Percentiles rank a stretch among this genome's conserved stretches.
These are phyloP conservation scores for Trypanosoma caninum DNA, from an alignment of 208 protist genomes.

Conservation along the genomic window DNA sequence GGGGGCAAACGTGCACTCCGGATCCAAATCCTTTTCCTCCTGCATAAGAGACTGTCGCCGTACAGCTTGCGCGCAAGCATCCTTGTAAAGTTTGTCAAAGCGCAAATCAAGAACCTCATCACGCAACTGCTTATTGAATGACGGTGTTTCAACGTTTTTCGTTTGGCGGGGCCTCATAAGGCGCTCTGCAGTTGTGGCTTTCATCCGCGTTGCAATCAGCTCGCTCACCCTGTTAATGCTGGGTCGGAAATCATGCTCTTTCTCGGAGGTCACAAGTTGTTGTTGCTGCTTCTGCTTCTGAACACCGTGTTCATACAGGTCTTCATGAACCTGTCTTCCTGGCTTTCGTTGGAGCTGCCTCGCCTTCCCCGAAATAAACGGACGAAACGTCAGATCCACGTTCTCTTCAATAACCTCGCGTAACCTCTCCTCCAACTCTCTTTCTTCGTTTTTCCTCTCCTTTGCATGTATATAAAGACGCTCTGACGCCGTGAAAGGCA, in stretches of 20 bases:
- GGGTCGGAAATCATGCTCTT: constrained; percentile 28
- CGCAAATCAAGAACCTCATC: constrained; percentile 7
- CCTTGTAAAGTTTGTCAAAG: constrained; percentile 14
- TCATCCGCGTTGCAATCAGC: constrained; percentile 36
- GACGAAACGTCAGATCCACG: constrained; percentile 15
- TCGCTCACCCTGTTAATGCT: constrained; percentile 39
- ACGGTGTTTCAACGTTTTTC: not conserved
- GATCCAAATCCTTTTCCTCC: not conserved
- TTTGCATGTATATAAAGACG: constrained; percentile 34
- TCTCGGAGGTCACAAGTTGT: not conserved
- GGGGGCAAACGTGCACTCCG: constrained; percentile 19
- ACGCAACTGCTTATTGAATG: not conserved
- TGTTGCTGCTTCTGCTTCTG: constrained; percentile 11
- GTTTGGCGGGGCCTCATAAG: constrained; percentile 24
- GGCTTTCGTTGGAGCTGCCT: constrained; percentile 21
- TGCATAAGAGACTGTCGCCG: not conserved
- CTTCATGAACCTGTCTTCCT: constrained; percentile 24
- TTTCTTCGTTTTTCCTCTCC: constrained; percentile 20
- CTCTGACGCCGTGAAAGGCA: constrained; percentile 26
- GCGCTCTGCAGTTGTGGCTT: constrained; percentile 31
- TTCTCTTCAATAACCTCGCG: constrained; percentile 5
- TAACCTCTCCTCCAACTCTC: not conserved
- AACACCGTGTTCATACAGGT: constrained; percentile 36
- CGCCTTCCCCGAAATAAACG: constrained; percentile 33
- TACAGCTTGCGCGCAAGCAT: not conserved